Conservation (phyloP, 257 asterid species). For the Salvia splendens region DNA sequence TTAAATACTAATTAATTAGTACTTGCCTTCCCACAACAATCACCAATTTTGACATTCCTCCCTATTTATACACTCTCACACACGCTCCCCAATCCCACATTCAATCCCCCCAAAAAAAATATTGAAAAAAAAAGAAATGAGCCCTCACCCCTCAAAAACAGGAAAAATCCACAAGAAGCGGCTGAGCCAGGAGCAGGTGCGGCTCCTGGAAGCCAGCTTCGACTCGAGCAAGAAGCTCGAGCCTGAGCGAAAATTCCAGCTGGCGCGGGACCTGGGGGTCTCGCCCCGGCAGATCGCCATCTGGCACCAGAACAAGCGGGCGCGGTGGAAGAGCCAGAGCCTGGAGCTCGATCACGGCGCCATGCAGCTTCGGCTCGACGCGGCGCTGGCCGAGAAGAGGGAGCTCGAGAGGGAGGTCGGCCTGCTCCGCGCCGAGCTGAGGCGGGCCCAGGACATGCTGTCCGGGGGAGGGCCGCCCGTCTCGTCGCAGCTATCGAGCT, state of each 20-base stretch:
- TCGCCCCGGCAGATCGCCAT: slow-evolving; percentile 88
- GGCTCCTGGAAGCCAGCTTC: slow-evolving; percentile 74
- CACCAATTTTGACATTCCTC: slow-evolving; percentile 16
- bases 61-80: slow-evolving; percentile 26
- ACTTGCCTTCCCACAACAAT: slow-evolving; percentile 14
- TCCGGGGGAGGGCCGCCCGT: slow-evolving; percentile 28
- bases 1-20: slow-evolving; percentile 29
- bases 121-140: slow-evolving; percentile 30
- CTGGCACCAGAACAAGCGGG: slow-evolving; percentile 89
- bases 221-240: slow-evolving; percentile 72
- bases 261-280: slow-evolving; percentile 70
- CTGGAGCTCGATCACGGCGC: slow-evolving; percentile 65
- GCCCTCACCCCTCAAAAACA: slow-evolving; percentile 38
- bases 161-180: slow-evolving; percentile 52
- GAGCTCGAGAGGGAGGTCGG: slow-evolving; percentile 59
- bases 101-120: background rate
- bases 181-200: slow-evolving; percentile 68
- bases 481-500: slow-evolving; percentile 55
- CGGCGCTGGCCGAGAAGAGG: slow-evolving; percentile 56
- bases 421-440: slow-evolving; percentile 56
- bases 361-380: slow-evolving; percentile 57
- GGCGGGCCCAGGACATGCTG: slow-evolving; percentile 50
- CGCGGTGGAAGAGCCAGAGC: slow-evolving; percentile 87
- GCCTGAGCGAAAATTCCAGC: slow-evolving; percentile 69
- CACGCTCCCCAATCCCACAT: slow-evolving; percentile 27